Percentiles rank a stretch among this genome's conserved stretches.
phyloP scores from a whole-genome alignment of 2,329 filamentous ascomycete species.

The Ophiostoma sp. region DNA sequence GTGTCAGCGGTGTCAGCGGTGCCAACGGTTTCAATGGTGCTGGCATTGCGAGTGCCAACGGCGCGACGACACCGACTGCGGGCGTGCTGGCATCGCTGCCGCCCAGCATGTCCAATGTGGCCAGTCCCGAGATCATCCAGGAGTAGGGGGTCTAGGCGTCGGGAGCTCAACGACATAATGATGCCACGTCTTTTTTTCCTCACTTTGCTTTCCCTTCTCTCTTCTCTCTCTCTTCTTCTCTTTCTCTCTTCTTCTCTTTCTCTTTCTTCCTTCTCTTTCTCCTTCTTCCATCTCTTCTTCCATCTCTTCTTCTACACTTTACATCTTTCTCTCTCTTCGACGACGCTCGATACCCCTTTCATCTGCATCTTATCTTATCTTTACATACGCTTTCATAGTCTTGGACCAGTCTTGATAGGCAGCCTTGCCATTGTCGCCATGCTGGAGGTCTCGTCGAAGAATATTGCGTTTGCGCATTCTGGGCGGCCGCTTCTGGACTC shows the following conservation, averaged over 20 bases:
- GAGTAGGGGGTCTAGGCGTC: conserved; percentile 19
- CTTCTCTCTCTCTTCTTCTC: conserved; percentile 2
- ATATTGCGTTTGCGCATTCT: too few relatives aligned
- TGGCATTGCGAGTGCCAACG: not conserved
- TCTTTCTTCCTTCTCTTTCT: not conserved
- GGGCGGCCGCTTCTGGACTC: not conserved
- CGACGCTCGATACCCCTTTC: too few relatives aligned
- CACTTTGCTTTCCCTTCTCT: not conserved
- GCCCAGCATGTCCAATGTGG: not conserved
- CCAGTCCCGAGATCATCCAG: conserved; percentile 21
- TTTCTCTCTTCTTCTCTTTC: not conserved
- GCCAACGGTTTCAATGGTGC: too few relatives aligned
- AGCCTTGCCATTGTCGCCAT: too few relatives aligned
- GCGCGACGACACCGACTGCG: conserved; percentile 1
- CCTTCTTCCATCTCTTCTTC: not conserved
- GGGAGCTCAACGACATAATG: not conserved
- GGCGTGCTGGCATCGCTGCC: conserved; percentile 3
- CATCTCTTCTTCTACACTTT: too few relatives aligned
- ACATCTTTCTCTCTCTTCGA: too few relatives aligned
- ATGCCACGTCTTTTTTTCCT: not conserved
- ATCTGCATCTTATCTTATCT: too few relatives aligned
- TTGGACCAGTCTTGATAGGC: too few relatives aligned
- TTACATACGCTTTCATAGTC: too few relatives aligned
- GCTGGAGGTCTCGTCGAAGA: too few relatives aligned
- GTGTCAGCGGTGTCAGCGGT: not conserved